Evolutionary conservation across 1,284 basidiomycete species (phyloP).

Genomic region (Kwoniella shivajii): DNA sequence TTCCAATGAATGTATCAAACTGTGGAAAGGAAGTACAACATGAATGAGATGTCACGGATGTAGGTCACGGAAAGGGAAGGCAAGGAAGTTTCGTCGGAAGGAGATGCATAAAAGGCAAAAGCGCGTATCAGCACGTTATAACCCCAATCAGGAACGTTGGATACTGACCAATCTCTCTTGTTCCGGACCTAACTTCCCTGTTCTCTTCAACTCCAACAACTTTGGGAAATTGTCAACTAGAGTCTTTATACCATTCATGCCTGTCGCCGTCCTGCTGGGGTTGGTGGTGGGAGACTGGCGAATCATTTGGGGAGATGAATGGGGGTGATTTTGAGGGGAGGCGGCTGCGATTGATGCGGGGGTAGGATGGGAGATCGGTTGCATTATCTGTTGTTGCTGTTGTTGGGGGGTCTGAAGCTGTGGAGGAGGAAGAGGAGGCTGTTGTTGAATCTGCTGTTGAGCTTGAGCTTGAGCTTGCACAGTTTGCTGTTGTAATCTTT

Average conservation of each 20-base stretch:
- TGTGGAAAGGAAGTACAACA: constrained; percentile 2
- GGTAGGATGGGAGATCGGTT: constrained; percentile 10
- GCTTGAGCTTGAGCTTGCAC: constrained; percentile 19
- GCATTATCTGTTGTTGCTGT: constrained; percentile 16
- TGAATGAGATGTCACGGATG: not conserved
- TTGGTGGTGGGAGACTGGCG: constrained; percentile 25
- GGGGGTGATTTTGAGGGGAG: constrained; percentile 9
- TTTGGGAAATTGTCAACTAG: constrained; percentile 41
- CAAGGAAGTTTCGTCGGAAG: not conserved
- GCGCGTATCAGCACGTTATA: not conserved
- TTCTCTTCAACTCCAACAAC: constrained; percentile 35
- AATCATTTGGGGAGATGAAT: constrained; percentile 20
- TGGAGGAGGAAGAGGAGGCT: constrained; percentile 4
- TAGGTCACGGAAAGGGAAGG: not conserved
- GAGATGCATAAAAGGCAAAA: not conserved
- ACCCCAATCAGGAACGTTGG: no score
- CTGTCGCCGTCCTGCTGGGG: not conserved
- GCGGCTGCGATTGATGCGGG: constrained; percentile 14
- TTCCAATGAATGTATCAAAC: constrained; percentile 33
- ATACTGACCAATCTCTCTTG: constrained; percentile 41
- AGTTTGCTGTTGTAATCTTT: constrained; percentile 22
- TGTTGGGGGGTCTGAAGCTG: constrained; percentile 7
- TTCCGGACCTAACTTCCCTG: constrained; percentile 32
- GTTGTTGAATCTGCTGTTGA: constrained; percentile 15
- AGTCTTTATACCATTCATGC: constrained; percentile 17